These are phyloP conservation scores for Lyophyllum semitale DNA, from an alignment of 768 basidiomycete genomes.

Conservation along the genomic window DNA sequence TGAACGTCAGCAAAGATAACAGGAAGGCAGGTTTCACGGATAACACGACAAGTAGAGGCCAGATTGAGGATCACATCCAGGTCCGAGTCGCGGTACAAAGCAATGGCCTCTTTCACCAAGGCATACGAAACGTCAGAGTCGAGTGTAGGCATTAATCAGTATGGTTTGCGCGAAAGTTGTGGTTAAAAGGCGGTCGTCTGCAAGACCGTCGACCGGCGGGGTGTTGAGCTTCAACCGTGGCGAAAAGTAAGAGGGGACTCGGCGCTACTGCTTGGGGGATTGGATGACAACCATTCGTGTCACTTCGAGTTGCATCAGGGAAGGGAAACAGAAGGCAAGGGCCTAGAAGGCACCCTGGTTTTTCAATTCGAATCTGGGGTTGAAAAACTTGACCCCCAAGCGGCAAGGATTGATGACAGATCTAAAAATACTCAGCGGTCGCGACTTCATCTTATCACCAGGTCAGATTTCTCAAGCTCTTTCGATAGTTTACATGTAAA, in stretches of 20 bases:
- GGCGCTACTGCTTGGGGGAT: constrained; percentile 6
- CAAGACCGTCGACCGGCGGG: background rate
- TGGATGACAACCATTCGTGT: constrained; percentile 13
- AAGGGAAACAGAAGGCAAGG: constrained; percentile 17
- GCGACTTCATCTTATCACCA: constrained; percentile 16
- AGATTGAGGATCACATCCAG: constrained; percentile 24
- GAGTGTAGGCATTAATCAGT: constrained; percentile 16
- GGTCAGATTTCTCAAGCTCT: constrained; percentile 5
- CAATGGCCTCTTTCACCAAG: constrained; percentile 21
- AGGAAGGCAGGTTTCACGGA: constrained; percentile 29
- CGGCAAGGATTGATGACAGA: constrained; percentile 15
- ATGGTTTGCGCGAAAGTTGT: background rate
- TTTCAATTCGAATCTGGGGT: constrained; percentile 26
- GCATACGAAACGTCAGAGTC: constrained; percentile 26
- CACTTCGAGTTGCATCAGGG: constrained; percentile 17
- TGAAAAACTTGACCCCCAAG: constrained; percentile 18
- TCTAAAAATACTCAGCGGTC: constrained; percentile 18
- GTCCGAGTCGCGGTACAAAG: constrained; percentile 14
- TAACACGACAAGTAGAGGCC: constrained; percentile 25
- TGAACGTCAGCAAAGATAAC: constrained; percentile 34
- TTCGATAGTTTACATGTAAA: constrained; percentile 5
- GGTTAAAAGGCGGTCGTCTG: background rate
- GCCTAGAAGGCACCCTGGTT: constrained; percentile 15
- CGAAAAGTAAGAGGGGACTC: background rate
- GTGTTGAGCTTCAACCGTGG: background rate